Evolutionary conservation across 2,329 filamentous ascomycete genomes (phyloP), one percentile per base, ranked within the genome.

Genomic region (Colletotrichum plurivorum): DNA sequence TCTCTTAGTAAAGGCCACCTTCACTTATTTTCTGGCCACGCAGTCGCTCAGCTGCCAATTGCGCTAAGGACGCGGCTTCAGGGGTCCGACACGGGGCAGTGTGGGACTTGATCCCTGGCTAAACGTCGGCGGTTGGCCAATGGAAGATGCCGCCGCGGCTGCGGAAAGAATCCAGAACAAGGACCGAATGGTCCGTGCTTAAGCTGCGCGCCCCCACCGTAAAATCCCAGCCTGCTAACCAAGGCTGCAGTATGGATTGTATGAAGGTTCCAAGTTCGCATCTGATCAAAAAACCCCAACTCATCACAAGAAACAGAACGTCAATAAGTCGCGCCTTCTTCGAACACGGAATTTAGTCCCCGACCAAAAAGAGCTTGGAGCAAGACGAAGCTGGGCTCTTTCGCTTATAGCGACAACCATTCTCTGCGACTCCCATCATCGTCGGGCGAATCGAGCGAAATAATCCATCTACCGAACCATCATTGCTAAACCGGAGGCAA

Each of bases 1-100:
- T 49, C n/a, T 13, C n/a, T 20, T 74, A 18, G 58, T 61, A 74
- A 71, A 80, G 78, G 78, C 78, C 78, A 80, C 77, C 73, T 78
- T 80, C 78, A 78, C 78, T 78, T 65, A 52, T 69, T 62, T 69
- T 71, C 52, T 65, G 69, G 69, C 58, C 69, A 71, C 69, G 69
- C 58, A 69, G 56, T 52, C 69, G 51, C 43, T 60, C 60, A 58
- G 60, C 46, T 66, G 15, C 31, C 55, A 31, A 46, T 70, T 60
- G 66, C 60, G 51, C 66, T 67, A 62, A 51, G 18, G 51, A 45
- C 63, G 52, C 67, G 59, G 49, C 48, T 56, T 68, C 67, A 70
- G 67, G 67, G 67, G 67, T 70, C 64, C 41, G 41, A 53, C 57
- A 67, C 54, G 67, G 67, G 52, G 52, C 45, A 54, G 20, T 46